Evolutionary conservation across 139 green algal species (phyloP).

Genomic region (Zygnema circumcarinatum): DNA sequence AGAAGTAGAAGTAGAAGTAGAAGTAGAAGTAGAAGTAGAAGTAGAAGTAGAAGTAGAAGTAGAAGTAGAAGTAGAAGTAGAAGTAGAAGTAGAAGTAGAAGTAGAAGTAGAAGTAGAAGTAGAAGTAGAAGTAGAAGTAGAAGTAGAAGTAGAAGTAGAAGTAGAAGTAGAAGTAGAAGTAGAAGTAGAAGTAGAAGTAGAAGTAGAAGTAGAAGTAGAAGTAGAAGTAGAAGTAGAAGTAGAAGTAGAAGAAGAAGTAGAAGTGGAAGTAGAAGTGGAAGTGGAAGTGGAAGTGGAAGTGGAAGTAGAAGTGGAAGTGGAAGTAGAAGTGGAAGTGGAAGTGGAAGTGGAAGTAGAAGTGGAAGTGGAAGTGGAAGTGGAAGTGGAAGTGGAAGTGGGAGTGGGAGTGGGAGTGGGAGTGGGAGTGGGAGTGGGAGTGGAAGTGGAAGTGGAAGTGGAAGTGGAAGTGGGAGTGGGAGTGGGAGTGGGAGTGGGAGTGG

Average conservation of each 20-base stretch:
- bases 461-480: too few relatives aligned
- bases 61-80: neutral
- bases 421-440: too few relatives aligned
- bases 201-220: neutral
- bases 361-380: too few relatives aligned
- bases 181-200: neutral
- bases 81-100: slow-evolving; percentile 23
- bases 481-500: too few relatives aligned
- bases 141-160: slow-evolving; percentile 8
- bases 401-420: too few relatives aligned
- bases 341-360: too few relatives aligned
- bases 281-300: too few relatives aligned
- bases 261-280: too few relatives aligned
- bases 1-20: slow-evolving; percentile 6
- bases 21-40: slow-evolving; percentile 9
- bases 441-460: too few relatives aligned
- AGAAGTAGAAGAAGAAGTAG: slow-evolving; percentile 7
- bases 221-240: neutral
- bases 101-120: neutral
- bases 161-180: neutral
- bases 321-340: too few relatives aligned
- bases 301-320: too few relatives aligned
- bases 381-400: too few relatives aligned
- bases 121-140: slow-evolving; percentile 13
- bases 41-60: neutral